phyloP scores from a whole-genome alignment of 2,329 filamentous ascomycete species.

The Fusarium globosum region DNA sequence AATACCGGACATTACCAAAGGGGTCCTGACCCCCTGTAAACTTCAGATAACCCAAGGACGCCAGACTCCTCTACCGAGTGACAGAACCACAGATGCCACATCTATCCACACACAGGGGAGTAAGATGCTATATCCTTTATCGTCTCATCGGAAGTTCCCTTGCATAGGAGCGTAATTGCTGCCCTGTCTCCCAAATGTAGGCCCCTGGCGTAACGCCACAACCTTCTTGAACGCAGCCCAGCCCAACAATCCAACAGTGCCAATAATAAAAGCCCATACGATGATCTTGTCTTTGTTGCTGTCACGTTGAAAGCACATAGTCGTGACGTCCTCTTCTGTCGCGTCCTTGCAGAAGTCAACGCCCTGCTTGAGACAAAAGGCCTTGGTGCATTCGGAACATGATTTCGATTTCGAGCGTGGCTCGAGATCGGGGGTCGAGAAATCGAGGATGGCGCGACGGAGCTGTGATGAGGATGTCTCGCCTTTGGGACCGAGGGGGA shows the following conservation, averaged over 20 bases:
- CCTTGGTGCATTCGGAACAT: constrained; percentile 72
- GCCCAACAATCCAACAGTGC: constrained; percentile 67
- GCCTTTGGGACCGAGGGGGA: constrained; percentile 65
- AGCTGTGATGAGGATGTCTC: constrained; percentile 38
- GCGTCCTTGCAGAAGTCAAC: constrained; percentile 73
- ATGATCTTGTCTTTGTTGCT: constrained; percentile 75
- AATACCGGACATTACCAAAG: constrained; percentile 1
- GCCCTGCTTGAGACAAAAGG: constrained; percentile 69
- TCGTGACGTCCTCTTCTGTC: constrained; percentile 70
- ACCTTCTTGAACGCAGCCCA: constrained; percentile 68
- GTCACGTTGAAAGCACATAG: constrained; percentile 74
- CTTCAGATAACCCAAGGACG: constrained; percentile 18
- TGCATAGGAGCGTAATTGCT: constrained; percentile 48
- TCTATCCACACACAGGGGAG: neutral
- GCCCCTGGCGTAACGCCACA: constrained; percentile 54
- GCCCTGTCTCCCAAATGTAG: constrained; percentile 45
- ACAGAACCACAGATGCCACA: neutral
- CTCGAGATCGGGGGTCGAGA: constrained; percentile 30
- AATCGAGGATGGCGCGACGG: constrained; percentile 38
- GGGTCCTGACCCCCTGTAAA: constrained; percentile 10
- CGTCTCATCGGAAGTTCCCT: constrained; percentile 36
- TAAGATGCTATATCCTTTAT: neutral
- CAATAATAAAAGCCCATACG: constrained; percentile 72
- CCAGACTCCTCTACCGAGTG: constrained; percentile 19
- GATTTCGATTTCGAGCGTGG: constrained; percentile 56